Evolutionary conservation across 805 yeast species (phyloP).

Genomic region (Hanseniaspora lachancei): DNA sequence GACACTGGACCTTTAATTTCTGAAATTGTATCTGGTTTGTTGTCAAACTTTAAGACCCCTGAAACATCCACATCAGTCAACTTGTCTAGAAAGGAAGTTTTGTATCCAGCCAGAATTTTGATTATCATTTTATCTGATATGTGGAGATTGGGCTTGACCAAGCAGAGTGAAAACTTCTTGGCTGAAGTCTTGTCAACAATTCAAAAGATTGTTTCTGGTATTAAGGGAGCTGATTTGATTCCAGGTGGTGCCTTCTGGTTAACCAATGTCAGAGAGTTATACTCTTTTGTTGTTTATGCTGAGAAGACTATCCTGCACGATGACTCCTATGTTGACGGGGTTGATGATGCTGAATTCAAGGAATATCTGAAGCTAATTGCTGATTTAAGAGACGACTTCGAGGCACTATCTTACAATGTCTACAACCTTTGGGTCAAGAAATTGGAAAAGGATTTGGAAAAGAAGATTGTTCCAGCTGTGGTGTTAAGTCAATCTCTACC

Average conservation of each 20-base stretch:
- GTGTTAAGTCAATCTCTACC: constrained; percentile 90
- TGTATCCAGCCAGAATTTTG: constrained; percentile 91
- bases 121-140: constrained; percentile 85
- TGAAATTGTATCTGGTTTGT: constrained; percentile 75
- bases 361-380: constrained; percentile 81
- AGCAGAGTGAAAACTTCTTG: constrained; percentile 78
- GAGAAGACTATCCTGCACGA: constrained; percentile 81
- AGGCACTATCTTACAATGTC: constrained; percentile 80
- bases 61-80: constrained; percentile 73
- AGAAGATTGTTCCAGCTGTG: constrained; percentile 88
- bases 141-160: constrained; percentile 94
- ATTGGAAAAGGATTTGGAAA: constrained; percentile 78
- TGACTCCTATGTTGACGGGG: constrained; percentile 62
- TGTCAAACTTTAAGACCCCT: constrained; percentile 76
- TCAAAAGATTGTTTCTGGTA: constrained; percentile 65
- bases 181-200: constrained; percentile 81
- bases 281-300: constrained; percentile 88
- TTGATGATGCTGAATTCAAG: constrained; percentile 80
- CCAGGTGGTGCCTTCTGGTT: constrained; percentile 96
- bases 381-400: constrained; percentile 87
- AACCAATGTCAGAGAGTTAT: constrained; percentile 87
- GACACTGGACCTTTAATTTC: constrained; percentile 61
- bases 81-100: constrained; percentile 73
- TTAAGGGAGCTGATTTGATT: constrained; percentile 75
- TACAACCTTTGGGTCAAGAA: constrained; percentile 96